Percentiles rank a stretch among this genome's conserved stretches.
These are phyloP conservation scores for Termitomyces heimii DNA, from an alignment of 768 basidiomycete species.

Conservation along the genomic window DNA sequence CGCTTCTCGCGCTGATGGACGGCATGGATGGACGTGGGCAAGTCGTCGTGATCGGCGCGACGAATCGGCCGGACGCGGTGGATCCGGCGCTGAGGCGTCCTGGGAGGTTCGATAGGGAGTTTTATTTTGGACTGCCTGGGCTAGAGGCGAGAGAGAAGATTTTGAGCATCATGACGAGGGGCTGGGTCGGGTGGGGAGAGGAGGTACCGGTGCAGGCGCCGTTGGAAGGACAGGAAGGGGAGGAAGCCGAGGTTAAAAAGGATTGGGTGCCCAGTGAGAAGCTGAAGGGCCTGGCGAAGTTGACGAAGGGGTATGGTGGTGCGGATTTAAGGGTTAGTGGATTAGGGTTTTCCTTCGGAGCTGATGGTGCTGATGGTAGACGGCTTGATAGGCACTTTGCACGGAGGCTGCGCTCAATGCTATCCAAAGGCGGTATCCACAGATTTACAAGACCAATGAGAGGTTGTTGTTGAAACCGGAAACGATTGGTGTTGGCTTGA, in stretches of 20 bases:
- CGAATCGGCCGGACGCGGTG: constrained; percentile 95
- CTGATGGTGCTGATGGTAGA: not conserved
- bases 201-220: constrained; percentile 23
- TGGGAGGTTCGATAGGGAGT: constrained; percentile 95
- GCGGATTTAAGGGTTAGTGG: constrained; percentile 74
- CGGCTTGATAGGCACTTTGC: constrained; percentile 66
- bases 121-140: constrained; percentile 91
- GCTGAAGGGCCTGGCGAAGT: constrained; percentile 60
- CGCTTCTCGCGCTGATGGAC: constrained; percentile 95
- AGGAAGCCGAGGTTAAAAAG: constrained; percentile 20
- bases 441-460: constrained; percentile 92
- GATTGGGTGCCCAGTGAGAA: constrained; percentile 21
- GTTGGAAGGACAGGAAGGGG: constrained; percentile 16
- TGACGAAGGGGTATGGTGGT: constrained; percentile 97
- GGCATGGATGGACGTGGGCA: constrained; percentile 99
- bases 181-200: constrained; percentile 81
- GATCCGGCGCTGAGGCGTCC: constrained; percentile 93
- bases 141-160: constrained; percentile 85
- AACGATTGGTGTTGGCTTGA: constrained; percentile 74
- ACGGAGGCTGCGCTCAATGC: constrained; percentile 97
- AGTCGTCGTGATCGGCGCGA: constrained; percentile 96
- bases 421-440: constrained; percentile 92
- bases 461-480: constrained; percentile 80
- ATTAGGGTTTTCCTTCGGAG: not conserved
- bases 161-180: constrained; percentile 80